These are phyloP conservation scores for Nymphaea thermarum DNA, from an alignment of 164 flowering plant genomes.

Conservation along the genomic window DNA sequence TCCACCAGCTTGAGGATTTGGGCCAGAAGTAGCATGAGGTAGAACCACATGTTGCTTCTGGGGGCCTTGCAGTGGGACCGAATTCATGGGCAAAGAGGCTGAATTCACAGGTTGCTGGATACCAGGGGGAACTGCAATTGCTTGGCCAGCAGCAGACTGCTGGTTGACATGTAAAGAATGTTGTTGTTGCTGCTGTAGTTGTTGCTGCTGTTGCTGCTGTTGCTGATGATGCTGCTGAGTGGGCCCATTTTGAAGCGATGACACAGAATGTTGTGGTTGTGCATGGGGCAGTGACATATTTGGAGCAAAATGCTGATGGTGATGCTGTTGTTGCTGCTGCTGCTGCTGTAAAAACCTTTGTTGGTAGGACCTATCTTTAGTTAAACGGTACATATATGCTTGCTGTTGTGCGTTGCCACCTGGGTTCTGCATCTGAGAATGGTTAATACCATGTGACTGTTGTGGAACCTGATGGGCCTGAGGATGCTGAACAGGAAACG, in stretches of 20 bases:
- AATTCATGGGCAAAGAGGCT: conserved; percentile 19
- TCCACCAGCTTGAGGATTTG: background rate
- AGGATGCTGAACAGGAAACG: conserved; percentile 54
- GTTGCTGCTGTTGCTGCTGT: background rate
- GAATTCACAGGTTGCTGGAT: conserved; percentile 10
- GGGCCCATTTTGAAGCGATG: conserved; percentile 47
- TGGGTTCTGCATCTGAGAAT: conserved; percentile 52
- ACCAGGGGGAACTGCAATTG: conserved; percentile 4
- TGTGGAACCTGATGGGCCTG: conserved; percentile 57
- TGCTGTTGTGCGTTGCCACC: conserved; percentile 48
- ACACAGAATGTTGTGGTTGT: conserved; percentile 46
- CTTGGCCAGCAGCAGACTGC: conserved; percentile 38
- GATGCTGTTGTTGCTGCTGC: conserved; percentile 33
- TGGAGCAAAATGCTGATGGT: conserved; percentile 39
- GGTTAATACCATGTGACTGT: conserved; percentile 40
- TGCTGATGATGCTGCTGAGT: conserved; percentile 8
- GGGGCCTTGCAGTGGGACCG: background rate
- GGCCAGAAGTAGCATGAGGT: background rate
- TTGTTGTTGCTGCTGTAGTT: background rate
- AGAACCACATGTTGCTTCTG: background rate
- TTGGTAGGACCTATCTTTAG: conserved; percentile 67
- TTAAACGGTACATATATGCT: conserved; percentile 46
- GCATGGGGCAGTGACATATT: conserved; percentile 40
- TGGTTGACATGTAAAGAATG: conserved; percentile 16
- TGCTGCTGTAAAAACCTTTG: conserved; percentile 37